Conservation (phyloP, 768 basidiomycete species). For the Daedaleopsis sinensis region DNA sequence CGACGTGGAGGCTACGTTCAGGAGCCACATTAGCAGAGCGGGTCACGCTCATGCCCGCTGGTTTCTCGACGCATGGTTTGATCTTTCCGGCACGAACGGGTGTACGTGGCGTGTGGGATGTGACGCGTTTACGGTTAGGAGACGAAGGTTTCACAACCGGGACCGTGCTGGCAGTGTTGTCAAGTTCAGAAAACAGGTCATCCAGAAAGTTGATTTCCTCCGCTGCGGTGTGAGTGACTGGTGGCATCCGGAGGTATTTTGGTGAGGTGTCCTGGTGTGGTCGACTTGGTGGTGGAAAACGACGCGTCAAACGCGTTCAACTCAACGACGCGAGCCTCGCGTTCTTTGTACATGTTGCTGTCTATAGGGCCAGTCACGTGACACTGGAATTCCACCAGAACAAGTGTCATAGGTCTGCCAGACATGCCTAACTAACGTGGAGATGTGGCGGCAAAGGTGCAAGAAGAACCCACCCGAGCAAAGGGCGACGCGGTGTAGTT, state of each 20-base stretch:
- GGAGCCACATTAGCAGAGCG: neutral
- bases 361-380: slow-evolving; percentile 17
- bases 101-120: slow-evolving; percentile 8
- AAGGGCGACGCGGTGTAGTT: too few relatives aligned
- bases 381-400: neutral
- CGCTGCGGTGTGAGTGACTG: slow-evolving; percentile 35
- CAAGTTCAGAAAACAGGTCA: slow-evolving; percentile 53
- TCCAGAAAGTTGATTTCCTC: slow-evolving; percentile 67
- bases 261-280: neutral
- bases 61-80: neutral
- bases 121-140: slow-evolving; percentile 12
- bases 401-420: too few relatives aligned
- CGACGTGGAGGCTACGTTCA: neutral
- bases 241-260: slow-evolving; percentile 35
- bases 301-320: neutral
- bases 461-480: too few relatives aligned
- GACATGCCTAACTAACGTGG: too few relatives aligned
- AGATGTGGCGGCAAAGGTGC: too few relatives aligned
- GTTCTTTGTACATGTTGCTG: slow-evolving; percentile 16
- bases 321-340: slow-evolving; percentile 16
- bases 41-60: neutral
- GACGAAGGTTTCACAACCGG: slow-evolving; percentile 36
- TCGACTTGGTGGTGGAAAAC: neutral
- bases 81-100: neutral
- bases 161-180: slow-evolving; percentile 48